Base-by-base conservation (phyloP, 345 rosid genomes). In the Dipteronia sinensis region DNA sequence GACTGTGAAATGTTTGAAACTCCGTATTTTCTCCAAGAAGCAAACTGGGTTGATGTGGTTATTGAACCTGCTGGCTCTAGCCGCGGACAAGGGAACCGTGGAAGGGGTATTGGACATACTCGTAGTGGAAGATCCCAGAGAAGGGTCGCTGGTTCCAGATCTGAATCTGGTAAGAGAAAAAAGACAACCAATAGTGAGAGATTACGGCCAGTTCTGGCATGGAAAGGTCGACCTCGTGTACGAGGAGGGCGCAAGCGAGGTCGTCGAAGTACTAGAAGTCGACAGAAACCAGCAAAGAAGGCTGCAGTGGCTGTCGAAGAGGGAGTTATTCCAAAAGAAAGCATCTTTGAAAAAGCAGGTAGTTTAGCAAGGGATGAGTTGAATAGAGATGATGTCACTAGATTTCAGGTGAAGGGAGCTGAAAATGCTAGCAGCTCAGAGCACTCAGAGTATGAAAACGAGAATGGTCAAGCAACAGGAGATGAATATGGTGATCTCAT, bases 351-450 rank as follows among this genome's bases (percentile, higher is more conserved):
- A 53, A 63, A 82, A 78, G 65, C 90, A 0, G 69, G 64, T 10
- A 66, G 53, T 16, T 10, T 70, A 79, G 79, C 65, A 13, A 75
- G 70, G 23, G 81, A 83, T 58, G 81, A 73, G 42, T 82, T 91
- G 62, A 84, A 79, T 10, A 79, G 77, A 56, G 87, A 83, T 16
- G 89, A 83, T 40, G 81, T 79, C 2, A 79, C 76, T 31, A 82
- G 78, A 72, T 56, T 81, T 72, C 87, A 76, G 19, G 82, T 46
- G 1, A 90, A 81, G 56, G 86, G 65, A 1, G 86, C 83, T 9
- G 93, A 85, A 76, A 83, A 89, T 77, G 81, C 81, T 59, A 88
- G 94, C 78, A 86, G 90, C 49, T 90, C 93, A 0, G 94, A 87
- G 23, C 87, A 90, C 76, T 90, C 90, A 1, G 94, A 88, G 61